These are phyloP conservation scores for Conticribra guillardii DNA, from an alignment of 108 stramenopile species.

Conservation along the genomic window DNA sequence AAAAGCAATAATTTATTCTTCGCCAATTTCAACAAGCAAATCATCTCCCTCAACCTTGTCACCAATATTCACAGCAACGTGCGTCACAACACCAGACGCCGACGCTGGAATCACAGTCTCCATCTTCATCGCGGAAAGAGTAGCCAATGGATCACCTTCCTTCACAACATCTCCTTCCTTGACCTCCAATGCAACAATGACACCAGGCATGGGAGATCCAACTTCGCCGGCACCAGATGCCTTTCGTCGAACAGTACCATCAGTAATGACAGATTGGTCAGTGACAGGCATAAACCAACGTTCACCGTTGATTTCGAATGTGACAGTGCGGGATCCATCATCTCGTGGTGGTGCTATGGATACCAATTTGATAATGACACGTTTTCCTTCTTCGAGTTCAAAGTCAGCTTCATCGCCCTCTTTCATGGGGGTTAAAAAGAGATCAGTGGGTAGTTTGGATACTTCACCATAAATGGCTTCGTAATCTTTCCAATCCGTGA, in stretches of 20 bases:
- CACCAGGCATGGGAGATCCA: slow-evolving; percentile 93
- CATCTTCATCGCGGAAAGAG: slow-evolving; percentile 97
- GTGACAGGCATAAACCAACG: slow-evolving; percentile 71
- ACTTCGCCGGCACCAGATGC: slow-evolving; percentile 68
- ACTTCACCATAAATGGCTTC: slow-evolving; percentile 77
- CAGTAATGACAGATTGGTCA: slow-evolving; percentile 47
- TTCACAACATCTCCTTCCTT: slow-evolving; percentile 87
- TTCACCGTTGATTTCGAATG: slow-evolving; percentile 91
- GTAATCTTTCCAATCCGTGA: slow-evolving; percentile 81
- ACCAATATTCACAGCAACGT: slow-evolving; percentile 76
- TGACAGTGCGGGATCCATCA: slow-evolving; percentile 68
- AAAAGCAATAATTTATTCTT: slow-evolving; percentile 14
- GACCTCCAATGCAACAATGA: slow-evolving; percentile 85
- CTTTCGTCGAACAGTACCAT: slow-evolving; percentile 59
- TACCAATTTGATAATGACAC: slow-evolving; percentile 57
- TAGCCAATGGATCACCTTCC: slow-evolving; percentile 86
- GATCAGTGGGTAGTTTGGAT: slow-evolving; percentile 77
- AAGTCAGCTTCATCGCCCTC: slow-evolving; percentile 86
- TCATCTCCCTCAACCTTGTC: slow-evolving; percentile 90
- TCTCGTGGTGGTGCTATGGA: slow-evolving; percentile 61
- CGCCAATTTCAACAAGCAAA: slow-evolving; percentile 86
- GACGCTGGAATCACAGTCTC: slow-evolving; percentile 90
- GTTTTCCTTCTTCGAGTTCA: slow-evolving; percentile 62
- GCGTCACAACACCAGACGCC: slow-evolving; percentile 69
- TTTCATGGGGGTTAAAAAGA: slow-evolving; percentile 87